Evolutionary conservation across 2,329 filamentous ascomycete genomes (phyloP), one percentile per base, ranked within the genome.

Genomic region (Cercospora zeina): DNA sequence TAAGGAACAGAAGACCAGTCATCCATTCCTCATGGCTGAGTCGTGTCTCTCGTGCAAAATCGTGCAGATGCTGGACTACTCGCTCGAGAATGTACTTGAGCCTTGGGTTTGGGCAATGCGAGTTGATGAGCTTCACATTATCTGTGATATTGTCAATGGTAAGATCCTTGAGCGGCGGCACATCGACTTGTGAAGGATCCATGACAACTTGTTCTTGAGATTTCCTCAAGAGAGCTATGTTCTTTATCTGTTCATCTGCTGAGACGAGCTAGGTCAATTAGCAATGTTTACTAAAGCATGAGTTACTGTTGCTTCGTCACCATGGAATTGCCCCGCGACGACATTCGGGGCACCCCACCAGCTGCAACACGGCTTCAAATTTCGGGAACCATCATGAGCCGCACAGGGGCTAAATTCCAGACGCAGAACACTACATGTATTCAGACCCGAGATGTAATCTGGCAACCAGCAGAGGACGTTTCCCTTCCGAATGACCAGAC

Each of bases 131-230:
- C 71, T 88, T 82, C 33, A 88, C 87, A 71, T 92, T 91, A 55
- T 88, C 84, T 59, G 89, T 92, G 75, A 92, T 92, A 76, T 92
- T 92, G 72, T 91, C 88, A 67, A 88, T 88, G 1, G 87, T 91
- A 36, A 92, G 80, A 76, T 92, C 86, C 72, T 88, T 87, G 74
- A 89, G 78, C 7, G 79, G 77, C 61, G 84, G 84, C 24, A 81
- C 74, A 19, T 77, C 73, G 54, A 78, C 75, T 65, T 78, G 64
- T 16, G 76, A 76, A 5, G 77, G 77, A 66, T 80, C 76, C 79
- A 81, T 81, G 21, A 45, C 33, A 3, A n/a, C 11, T 53, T 9
- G 4, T 4, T 13, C n/a, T 33, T 34, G 49, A 5, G 8, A 16
- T 53, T 9, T 30, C 2, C 30, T 4, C 14, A 21, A 19, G 49